These are phyloP conservation scores for Phalaenopsis hybrid DNA, from an alignment of 116 monocot species.

Conservation along the genomic window DNA sequence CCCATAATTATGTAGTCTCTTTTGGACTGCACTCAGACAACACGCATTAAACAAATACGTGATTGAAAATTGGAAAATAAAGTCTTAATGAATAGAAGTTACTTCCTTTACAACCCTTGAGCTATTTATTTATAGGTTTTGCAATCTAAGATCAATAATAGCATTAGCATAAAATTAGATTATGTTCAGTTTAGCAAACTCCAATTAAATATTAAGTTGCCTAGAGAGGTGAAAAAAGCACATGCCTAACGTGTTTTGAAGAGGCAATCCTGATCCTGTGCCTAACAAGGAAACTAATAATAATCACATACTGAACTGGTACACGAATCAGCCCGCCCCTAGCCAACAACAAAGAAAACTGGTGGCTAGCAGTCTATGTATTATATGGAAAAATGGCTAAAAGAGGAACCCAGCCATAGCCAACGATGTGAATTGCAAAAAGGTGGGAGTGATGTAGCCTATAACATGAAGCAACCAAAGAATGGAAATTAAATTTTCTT, in stretches of 20 bases:
- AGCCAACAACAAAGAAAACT: too few relatives aligned
- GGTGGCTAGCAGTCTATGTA: too few relatives aligned
- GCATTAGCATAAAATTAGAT: background rate
- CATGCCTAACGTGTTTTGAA: background rate
- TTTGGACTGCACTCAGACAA: background rate
- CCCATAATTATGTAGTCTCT: background rate
- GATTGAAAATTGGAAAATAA: background rate
- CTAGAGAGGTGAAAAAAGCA: background rate
- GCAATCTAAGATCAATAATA: background rate
- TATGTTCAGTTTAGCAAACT: background rate
- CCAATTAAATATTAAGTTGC: background rate
- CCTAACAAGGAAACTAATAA: background rate
- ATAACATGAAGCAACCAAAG: too few relatives aligned
- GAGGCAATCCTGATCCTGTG: background rate
- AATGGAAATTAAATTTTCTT: too few relatives aligned
- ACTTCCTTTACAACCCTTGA: background rate
- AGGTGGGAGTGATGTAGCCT: too few relatives aligned
- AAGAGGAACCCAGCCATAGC: too few relatives aligned
- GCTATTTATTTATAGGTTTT: background rate
- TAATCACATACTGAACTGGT: too few relatives aligned
- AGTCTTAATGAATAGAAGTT: background rate
- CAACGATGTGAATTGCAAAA: too few relatives aligned
- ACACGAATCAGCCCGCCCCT: too few relatives aligned
- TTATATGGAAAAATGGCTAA: too few relatives aligned
- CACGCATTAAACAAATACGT: background rate